Percentiles rank a stretch among this genome's conserved stretches.
These are phyloP conservation scores for Mucor saturninus DNA, from an alignment of 371 early-diverging fungal species.

Conservation along the genomic window DNA sequence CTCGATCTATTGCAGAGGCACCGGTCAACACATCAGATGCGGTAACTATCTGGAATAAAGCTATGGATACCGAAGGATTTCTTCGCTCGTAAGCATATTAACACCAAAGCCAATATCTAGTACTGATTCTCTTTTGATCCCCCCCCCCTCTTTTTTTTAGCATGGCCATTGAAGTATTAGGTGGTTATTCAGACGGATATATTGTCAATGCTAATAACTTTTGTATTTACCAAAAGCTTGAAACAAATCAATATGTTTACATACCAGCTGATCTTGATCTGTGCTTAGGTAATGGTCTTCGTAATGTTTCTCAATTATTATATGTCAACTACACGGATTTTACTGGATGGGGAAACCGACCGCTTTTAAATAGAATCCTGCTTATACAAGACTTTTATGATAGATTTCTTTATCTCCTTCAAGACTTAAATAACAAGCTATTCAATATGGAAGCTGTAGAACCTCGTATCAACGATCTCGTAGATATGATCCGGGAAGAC, in stretches of 20 bases:
- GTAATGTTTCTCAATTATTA: conserved; percentile 8
- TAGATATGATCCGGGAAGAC: conserved; percentile 28
- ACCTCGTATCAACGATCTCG: conserved; percentile 24
- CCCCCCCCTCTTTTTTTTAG: conserved; percentile 2
- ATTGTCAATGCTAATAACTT: conserved; percentile 23
- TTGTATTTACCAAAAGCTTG: conserved; percentile 16
- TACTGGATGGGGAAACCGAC: conserved; percentile 30
- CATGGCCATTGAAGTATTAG: conserved; percentile 20
- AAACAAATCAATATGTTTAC: conserved; percentile 18
- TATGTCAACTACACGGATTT: conserved; percentile 32
- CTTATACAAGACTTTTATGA: conserved; percentile 17
- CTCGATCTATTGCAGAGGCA: conserved; percentile 18
- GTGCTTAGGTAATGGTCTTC: conserved; percentile 26
- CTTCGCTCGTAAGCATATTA: conserved; percentile 21
- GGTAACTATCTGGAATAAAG: conserved; percentile 19
- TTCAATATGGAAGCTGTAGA: conserved; percentile 21
- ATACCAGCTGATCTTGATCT: conserved; percentile 39
- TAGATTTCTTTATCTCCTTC: conserved; percentile 15
- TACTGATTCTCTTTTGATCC: not conserved
- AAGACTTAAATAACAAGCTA: conserved; percentile 13
- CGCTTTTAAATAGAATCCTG: conserved; percentile 20
- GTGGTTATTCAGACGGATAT: conserved; percentile 25
- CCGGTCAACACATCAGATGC: conserved; percentile 4
- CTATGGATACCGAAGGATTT: conserved; percentile 21
- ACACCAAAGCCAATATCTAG: not conserved